Conservation (phyloP, 352 stramenopile genomes). For the Phytophthora meadii region DNA sequence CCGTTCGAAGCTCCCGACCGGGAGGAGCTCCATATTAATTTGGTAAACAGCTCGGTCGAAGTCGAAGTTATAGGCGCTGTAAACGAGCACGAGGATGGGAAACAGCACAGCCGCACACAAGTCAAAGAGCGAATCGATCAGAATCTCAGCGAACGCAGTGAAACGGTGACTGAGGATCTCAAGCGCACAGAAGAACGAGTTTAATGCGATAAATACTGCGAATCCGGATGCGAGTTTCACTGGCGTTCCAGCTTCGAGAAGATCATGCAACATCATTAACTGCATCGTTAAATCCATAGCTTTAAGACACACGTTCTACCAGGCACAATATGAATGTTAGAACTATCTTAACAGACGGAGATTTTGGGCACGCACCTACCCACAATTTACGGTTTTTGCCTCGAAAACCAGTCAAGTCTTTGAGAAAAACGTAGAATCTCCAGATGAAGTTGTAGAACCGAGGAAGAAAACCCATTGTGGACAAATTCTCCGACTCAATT, state of each 20-base stretch:
- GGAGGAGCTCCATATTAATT: slow-evolving; percentile 35
- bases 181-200: slow-evolving; percentile 32
- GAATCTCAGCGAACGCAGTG: slow-evolving; percentile 41
- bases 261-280: slow-evolving; percentile 24
- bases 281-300: slow-evolving; percentile 39
- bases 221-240: slow-evolving; percentile 29
- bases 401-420: slow-evolving; percentile 35
- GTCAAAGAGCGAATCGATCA: slow-evolving; percentile 51
- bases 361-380: slow-evolving; percentile 20
- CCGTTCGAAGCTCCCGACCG: slow-evolving; percentile 41
- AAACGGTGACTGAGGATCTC: slow-evolving; percentile 25
- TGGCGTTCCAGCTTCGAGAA: slow-evolving; percentile 41
- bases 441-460: slow-evolving; percentile 15
- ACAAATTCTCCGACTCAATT: slow-evolving; percentile 2
- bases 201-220: slow-evolving; percentile 28
- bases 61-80: slow-evolving; percentile 34
- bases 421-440: slow-evolving; percentile 28
- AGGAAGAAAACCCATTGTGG: slow-evolving; percentile 1
- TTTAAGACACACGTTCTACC: slow-evolving; percentile 48
- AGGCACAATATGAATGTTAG: background rate
- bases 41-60: slow-evolving; percentile 35
- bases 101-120: slow-evolving; percentile 39
- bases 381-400: slow-evolving; percentile 45
- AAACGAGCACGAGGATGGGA: slow-evolving; percentile 32
- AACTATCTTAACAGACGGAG: background rate